Percentiles rank a stretch among this genome's conserved stretches.
These are phyloP conservation scores for Trichoderma atroviride DNA, from an alignment of 2,329 filamentous ascomycete genomes.

Conservation along the genomic window DNA sequence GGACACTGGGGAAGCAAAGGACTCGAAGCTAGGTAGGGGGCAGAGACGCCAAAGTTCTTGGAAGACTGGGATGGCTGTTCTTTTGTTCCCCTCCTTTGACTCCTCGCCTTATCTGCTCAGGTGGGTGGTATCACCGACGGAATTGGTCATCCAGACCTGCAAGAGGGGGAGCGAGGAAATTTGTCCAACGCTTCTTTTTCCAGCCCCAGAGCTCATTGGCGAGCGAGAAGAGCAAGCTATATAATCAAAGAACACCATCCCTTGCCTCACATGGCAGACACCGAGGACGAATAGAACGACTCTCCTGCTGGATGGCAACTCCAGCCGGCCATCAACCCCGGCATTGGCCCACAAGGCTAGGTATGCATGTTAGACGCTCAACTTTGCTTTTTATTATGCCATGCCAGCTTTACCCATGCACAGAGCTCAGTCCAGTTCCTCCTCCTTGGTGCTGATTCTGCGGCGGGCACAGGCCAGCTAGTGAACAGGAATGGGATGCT, in stretches of 20 bases:
- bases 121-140: constrained; percentile 20
- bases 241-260: not conserved
- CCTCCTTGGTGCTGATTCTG: constrained; percentile 9
- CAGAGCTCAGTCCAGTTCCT: constrained; percentile 5
- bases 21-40: not conserved
- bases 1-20: not conserved
- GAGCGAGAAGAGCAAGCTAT: not conserved
- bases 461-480: constrained; percentile 15
- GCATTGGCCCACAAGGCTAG: constrained; percentile 14
- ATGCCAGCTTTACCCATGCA: constrained; percentile 4
- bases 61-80: not conserved
- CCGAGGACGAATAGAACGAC: constrained; percentile 1
- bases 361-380: constrained; percentile 15
- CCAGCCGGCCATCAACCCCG: not conserved
- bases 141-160: constrained; percentile 8
- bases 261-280: not conserved
- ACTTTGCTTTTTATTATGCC: not conserved
- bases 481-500: constrained; percentile 3
- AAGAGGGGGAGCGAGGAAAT: not conserved
- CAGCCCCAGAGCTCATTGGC: not conserved
- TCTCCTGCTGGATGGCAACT: constrained; percentile 10
- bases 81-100: constrained; percentile 16
- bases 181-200: not conserved
- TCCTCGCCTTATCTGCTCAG: constrained; percentile 9
- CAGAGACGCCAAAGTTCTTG: not conserved